Base-by-base conservation (phyloP, 371 early-diverging fungal genomes). In the Mucor lusitanicus region DNA sequence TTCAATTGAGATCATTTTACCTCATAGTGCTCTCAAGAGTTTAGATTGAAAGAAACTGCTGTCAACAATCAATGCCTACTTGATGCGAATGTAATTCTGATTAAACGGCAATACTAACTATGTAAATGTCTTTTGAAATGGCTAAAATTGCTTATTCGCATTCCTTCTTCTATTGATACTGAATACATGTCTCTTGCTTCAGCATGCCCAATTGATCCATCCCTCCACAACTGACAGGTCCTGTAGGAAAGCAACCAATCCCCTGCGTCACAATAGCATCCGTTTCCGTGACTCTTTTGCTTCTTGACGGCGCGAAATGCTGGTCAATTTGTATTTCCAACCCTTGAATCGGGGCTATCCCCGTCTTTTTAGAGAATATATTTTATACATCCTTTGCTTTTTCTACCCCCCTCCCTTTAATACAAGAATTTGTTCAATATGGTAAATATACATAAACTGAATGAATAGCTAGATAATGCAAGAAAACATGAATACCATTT, bases 291-390 rank as follows among this genome's bases (percentile, higher is more conserved):
- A 55, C 55, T 55, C 32, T 32, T 55, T 55, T 55, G 28, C 50
- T 23, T 50, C 37, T 44, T 50, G 25, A 50, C 50, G 50, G 21
- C 13, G 50, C 50, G 50, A 50, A 50, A 50, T 50, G 50, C 50
- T 50, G 50, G 50, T 50, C 50, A 50, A 50, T 50, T 50, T 50
- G 50, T 50, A 50, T 50, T 50, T 50, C 50, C 50, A 50, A 50
- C 55, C 55, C 55, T 55, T 55, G 55, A 55, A 55, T 55, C 55
- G 55, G 55, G 55, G 55, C 55, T 55, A 50, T 50, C 55, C 55
- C 55, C 27, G 55, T 55, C 55, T 55, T 55, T 55, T 55, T 50
- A 7, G 12, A 46, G 46, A 46, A 46, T 46, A 46, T 19, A 25
- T 55, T 55, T 27, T 17, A 37, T 37, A 55, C 32, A 30, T 12